These are phyloP conservation scores for Cercophora sp. DNA, from an alignment of 495 filamentous ascomycete species.

Conservation along the genomic window DNA sequence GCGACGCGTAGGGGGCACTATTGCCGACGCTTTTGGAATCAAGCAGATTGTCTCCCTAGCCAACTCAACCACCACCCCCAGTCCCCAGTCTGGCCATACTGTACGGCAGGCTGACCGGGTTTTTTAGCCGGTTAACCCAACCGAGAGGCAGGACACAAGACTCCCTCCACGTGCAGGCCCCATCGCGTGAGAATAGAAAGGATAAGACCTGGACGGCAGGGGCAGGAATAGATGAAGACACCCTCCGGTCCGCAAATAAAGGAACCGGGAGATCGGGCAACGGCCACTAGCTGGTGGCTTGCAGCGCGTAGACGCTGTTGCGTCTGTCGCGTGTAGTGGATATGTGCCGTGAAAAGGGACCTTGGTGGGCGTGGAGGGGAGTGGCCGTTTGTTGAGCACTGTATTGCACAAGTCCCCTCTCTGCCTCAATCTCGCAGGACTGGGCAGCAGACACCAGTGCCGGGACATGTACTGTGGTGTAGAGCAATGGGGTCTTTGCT, in stretches of 20 bases:
- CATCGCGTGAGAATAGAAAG: not conserved
- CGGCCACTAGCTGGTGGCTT: slow-evolving; percentile 1
- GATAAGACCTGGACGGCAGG: not conserved
- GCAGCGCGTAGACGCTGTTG: not conserved
- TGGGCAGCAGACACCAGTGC: not conserved
- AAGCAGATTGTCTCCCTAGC: not conserved
- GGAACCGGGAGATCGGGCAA: not conserved
- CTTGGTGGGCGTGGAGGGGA: not conserved
- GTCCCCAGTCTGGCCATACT: not conserved
- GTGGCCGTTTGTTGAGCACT: not conserved
- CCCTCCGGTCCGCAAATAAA: slow-evolving; percentile 1
- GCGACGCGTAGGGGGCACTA: too few relatives aligned
- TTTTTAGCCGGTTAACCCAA: slow-evolving; percentile 10
- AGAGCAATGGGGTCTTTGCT: too few relatives aligned
- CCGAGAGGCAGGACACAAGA: slow-evolving; percentile 2
- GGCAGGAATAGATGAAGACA: slow-evolving; percentile 9
- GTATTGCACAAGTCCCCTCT: slow-evolving; percentile 1
- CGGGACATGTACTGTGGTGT: too few relatives aligned
- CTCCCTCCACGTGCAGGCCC: not conserved
- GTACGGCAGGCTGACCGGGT: not conserved
- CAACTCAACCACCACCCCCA: not conserved
- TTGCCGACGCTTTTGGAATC: not conserved
- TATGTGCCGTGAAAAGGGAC: not conserved
- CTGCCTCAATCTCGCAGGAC: not conserved
- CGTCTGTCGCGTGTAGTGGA: not conserved